A percentile compares a stretch with the other conserved stretches of the same genome.
phyloP scores from a whole-genome alignment of 371 early-diverging fungal species.

The Mucor indicus region DNA sequence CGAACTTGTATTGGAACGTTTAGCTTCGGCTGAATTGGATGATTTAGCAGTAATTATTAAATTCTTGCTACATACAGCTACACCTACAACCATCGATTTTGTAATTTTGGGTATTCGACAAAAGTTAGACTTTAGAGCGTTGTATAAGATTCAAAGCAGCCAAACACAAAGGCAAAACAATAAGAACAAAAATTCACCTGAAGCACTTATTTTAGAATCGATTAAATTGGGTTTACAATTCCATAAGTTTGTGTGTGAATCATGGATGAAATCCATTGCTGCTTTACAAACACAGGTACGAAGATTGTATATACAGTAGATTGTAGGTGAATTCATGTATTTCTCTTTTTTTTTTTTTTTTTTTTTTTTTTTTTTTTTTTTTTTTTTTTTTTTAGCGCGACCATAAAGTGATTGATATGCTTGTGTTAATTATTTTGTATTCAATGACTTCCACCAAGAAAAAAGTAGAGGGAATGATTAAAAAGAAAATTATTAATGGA shows the following conservation, averaged over 20 bases:
- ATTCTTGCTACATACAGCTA: constrained; percentile 68
- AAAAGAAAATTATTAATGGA: constrained; percentile 56
- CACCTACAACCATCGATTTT: constrained; percentile 37
- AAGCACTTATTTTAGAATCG: constrained; percentile 66
- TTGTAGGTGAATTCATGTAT: too few relatives aligned
- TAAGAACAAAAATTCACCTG: constrained; percentile 37
- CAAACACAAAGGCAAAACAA: not conserved
- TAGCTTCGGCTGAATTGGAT: constrained; percentile 67
- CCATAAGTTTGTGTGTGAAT: constrained; percentile 68
- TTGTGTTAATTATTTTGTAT: constrained; percentile 66
- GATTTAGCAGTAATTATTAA: constrained; percentile 72
- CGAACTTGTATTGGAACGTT: constrained; percentile 56
- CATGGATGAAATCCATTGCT: constrained; percentile 65
- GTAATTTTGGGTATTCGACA: constrained; percentile 51
- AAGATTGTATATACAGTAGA: too few relatives aligned
- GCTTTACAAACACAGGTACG: constrained; percentile 40
- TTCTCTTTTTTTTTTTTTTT: too few relatives aligned
- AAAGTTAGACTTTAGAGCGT: constrained; percentile 56
- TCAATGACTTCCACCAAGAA: constrained; percentile 64
- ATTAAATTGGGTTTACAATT: constrained; percentile 65
- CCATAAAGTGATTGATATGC: constrained; percentile 60
- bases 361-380: not conserved
- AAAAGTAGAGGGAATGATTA: constrained; percentile 59
- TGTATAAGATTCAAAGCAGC: constrained; percentile 34
- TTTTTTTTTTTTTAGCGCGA: constrained; percentile 20